Conservation (phyloP, 2,329 filamentous ascomycete genomes). For the Penicillium sp. region DNA sequence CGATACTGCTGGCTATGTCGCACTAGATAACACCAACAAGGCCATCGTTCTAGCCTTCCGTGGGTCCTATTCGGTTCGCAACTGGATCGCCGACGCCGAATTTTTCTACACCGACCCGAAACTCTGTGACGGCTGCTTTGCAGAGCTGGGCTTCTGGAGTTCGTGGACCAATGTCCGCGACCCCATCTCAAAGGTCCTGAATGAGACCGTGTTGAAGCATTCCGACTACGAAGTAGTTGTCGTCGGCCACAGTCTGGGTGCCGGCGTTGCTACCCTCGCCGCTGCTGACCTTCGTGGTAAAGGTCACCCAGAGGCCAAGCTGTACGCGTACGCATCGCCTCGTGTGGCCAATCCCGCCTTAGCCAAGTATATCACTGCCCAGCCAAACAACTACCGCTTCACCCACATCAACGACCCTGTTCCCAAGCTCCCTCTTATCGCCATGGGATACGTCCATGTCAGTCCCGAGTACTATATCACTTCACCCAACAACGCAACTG, state of each 20-base stretch:
- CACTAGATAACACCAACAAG: slow-evolving; percentile 51
- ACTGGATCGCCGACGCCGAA: slow-evolving; percentile 36
- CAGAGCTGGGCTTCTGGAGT: slow-evolving; percentile 52
- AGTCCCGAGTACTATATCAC: slow-evolving; percentile 70
- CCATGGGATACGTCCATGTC: slow-evolving; percentile 68
- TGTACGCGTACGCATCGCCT: slow-evolving; percentile 71
- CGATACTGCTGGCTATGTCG: slow-evolving; percentile 55
- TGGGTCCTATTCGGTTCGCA: slow-evolving; percentile 40
- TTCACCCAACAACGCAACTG: slow-evolving; percentile 28
- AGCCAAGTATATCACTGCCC: slow-evolving; percentile 57
- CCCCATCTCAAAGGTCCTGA: slow-evolving; percentile 42
- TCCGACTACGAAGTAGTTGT: slow-evolving; percentile 47
- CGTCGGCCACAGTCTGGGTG: slow-evolving; percentile 71
- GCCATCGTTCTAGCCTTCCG: slow-evolving; percentile 44
- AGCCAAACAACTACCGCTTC: slow-evolving; percentile 63
- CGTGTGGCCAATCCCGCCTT: slow-evolving; percentile 65
- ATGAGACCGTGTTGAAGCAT: slow-evolving; percentile 18
- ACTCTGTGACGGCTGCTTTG: slow-evolving; percentile 50
- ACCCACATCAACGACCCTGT: slow-evolving; percentile 72
- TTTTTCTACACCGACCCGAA: slow-evolving; percentile 36
- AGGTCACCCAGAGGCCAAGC: slow-evolving; percentile 53
- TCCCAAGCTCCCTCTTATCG: slow-evolving; percentile 66
- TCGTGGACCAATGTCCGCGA: slow-evolving; percentile 46
- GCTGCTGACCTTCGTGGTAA: slow-evolving; percentile 59
- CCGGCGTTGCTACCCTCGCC: slow-evolving; percentile 65